These are phyloP conservation scores for Sanghuangporus sanghuang DNA, from an alignment of 1,284 basidiomycete genomes.

Conservation along the genomic window DNA sequence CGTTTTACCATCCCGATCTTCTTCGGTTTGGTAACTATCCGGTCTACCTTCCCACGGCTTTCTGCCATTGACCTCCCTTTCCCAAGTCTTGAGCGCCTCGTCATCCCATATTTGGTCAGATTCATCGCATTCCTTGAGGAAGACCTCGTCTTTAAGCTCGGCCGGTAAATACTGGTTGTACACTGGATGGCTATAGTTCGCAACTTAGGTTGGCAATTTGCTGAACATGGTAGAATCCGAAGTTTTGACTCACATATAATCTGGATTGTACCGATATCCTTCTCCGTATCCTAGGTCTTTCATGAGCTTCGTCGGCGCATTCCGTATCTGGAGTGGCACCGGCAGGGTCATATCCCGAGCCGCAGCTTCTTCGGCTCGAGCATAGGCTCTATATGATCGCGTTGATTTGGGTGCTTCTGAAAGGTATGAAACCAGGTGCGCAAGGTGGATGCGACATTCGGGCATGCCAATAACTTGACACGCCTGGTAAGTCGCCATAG, in stretches of 20 bases:
- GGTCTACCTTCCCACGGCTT: slow-evolving; percentile 56
- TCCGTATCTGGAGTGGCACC: slow-evolving; percentile 79
- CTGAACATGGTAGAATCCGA: slow-evolving; percentile 1
- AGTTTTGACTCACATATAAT: slow-evolving; percentile 48
- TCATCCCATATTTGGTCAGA: slow-evolving; percentile 71
- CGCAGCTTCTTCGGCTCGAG: slow-evolving; percentile 62
- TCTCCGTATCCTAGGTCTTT: slow-evolving; percentile 73
- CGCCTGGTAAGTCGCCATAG: slow-evolving; percentile 73
- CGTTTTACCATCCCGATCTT: background rate
- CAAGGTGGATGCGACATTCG: slow-evolving; percentile 72
- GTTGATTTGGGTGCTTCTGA: slow-evolving; percentile 83
- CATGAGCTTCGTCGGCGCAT: slow-evolving; percentile 84
- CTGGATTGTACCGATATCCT: slow-evolving; percentile 77
- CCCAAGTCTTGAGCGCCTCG: slow-evolving; percentile 68
- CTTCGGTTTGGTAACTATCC: background rate
- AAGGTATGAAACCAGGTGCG: slow-evolving; percentile 79
- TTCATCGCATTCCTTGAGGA: slow-evolving; percentile 48
- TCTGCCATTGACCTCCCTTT: slow-evolving; percentile 58
- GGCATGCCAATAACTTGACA: slow-evolving; percentile 86
- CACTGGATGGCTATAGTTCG: slow-evolving; percentile 57
- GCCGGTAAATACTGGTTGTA: slow-evolving; percentile 57
- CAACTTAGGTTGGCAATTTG: slow-evolving; percentile 3
- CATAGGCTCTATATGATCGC: slow-evolving; percentile 73
- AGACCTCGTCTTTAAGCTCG: slow-evolving; percentile 36
- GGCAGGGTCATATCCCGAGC: slow-evolving; percentile 47